Percentiles rank a stretch among this genome's conserved stretches.
Evolutionary conservation across 1,139 yeast species (phyloP).

Genomic region (Diutina ranongensis): DNA sequence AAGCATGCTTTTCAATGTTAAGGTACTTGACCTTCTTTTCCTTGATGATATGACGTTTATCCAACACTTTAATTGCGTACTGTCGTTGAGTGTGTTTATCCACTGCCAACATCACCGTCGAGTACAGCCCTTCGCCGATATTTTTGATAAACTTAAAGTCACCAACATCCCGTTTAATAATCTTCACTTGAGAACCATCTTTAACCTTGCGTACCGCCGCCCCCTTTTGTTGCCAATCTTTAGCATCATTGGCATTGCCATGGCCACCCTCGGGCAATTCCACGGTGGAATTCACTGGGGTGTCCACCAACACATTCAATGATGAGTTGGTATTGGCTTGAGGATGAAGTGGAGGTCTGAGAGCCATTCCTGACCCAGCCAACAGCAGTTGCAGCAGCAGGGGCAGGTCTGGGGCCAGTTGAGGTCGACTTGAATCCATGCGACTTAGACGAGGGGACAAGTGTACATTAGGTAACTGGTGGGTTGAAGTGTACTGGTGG

Average conservation of each 20-base stretch:
- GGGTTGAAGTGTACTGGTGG: constrained; percentile 15
- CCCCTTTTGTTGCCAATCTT: constrained; percentile 26
- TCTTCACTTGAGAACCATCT: constrained; percentile 11
- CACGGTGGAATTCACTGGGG: not conserved
- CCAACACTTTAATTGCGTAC: constrained; percentile 85
- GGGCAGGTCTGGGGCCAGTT: constrained; percentile 9
- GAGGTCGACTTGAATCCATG: constrained; percentile 12
- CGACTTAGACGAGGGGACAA: constrained; percentile 23
- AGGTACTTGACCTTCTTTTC: constrained; percentile 86
- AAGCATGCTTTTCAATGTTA: constrained; percentile 87
- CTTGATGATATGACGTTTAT: constrained; percentile 86
- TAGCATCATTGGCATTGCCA: not conserved
- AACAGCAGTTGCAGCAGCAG: constrained; percentile 15
- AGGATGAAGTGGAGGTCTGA: constrained; percentile 14
- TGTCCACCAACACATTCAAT: constrained; percentile 25
- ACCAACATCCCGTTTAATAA: constrained; percentile 51
- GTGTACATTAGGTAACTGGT: constrained; percentile 11
- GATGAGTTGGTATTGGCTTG: constrained; percentile 24
- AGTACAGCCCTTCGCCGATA: constrained; percentile 93
- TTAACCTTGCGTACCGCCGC: constrained; percentile 23
- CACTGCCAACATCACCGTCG: constrained; percentile 82
- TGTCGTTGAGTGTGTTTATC: constrained; percentile 62
- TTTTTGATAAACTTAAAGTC: constrained; percentile 83
- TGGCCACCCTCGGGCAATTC: not conserved
- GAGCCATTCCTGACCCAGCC: constrained; percentile 12